These are phyloP conservation scores for Jaapia argillacea DNA, from an alignment of 768 basidiomycete species.

Conservation along the genomic window DNA sequence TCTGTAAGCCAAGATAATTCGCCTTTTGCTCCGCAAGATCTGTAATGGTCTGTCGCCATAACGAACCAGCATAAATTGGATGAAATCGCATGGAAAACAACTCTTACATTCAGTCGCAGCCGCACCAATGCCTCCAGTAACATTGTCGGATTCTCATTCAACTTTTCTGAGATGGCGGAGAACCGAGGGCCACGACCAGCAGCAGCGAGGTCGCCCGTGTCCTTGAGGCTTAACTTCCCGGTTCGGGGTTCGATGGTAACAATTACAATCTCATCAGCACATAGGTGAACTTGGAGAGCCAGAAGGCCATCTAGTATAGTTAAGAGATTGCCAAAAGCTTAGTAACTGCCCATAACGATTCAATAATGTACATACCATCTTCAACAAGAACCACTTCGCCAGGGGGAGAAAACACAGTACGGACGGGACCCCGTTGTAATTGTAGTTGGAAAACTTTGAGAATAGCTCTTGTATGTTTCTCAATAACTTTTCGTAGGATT, in stretches of 20 bases:
- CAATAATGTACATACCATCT: conserved; percentile 34
- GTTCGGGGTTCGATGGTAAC: conserved; percentile 75
- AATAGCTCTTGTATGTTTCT: conserved; percentile 55
- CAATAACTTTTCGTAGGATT: conserved; percentile 51
- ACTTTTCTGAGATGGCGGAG: conserved; percentile 38
- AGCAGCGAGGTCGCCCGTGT: conserved; percentile 73
- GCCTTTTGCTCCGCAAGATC: conserved; percentile 81
- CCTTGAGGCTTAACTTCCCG: conserved; percentile 67
- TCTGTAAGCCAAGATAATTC: conserved; percentile 74
- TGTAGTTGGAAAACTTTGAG: conserved; percentile 45
- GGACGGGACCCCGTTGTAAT: conserved; percentile 40
- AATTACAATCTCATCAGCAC: conserved; percentile 66
- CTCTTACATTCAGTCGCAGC: too few relatives aligned
- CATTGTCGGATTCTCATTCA: conserved; percentile 62
- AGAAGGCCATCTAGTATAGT: conserved; percentile 35
- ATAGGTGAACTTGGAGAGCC: conserved; percentile 59
- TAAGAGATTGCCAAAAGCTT: neutral
- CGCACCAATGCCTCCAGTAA: conserved; percentile 50
- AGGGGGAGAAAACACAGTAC: conserved; percentile 49
- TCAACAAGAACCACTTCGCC: conserved; percentile 46
- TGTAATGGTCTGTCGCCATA: conserved; percentile 56
- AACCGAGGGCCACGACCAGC: conserved; percentile 66
- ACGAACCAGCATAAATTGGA: too few relatives aligned
- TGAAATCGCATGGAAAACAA: too few relatives aligned
- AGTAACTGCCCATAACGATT: too few relatives aligned